phyloP scores from a whole-genome alignment of 1,284 basidiomycete genomes.

The Rhodotorula glutinis region DNA sequence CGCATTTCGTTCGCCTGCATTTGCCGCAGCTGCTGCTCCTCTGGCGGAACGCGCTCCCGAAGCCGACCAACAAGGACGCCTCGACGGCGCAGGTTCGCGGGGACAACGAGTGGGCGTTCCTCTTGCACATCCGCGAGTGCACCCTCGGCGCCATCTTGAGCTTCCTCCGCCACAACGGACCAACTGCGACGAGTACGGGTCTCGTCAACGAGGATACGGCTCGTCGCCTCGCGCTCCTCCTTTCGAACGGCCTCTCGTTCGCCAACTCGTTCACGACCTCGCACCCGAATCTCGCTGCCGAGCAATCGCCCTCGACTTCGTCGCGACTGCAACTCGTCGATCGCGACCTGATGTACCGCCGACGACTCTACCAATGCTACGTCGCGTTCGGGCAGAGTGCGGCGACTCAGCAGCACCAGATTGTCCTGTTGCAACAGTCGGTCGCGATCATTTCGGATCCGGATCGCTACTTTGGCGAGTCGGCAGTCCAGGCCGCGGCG shows the following conservation, averaged over 20 bases:
- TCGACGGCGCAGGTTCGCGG: constrained; percentile 61
- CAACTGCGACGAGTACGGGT: constrained; percentile 46
- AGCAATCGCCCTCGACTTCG: constrained; percentile 46
- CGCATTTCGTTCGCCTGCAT: constrained; percentile 87
- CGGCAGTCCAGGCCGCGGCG: constrained; percentile 83
- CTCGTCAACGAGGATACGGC: constrained; percentile 88
- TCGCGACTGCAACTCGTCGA: constrained; percentile 64
- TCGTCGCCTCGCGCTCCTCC: constrained; percentile 72
- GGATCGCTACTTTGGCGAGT: constrained; percentile 59
- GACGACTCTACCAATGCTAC: constrained; percentile 87
- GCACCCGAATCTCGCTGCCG: constrained; percentile 42
- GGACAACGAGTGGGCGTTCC: constrained; percentile 81
- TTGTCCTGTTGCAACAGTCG: constrained; percentile 74
- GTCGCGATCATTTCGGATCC: constrained; percentile 83
- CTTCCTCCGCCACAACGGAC: constrained; percentile 74
- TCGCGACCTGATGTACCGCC: constrained; percentile 76
- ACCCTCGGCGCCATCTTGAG: constrained; percentile 83
- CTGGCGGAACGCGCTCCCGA: constrained; percentile 95
- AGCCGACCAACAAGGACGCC: constrained; percentile 83
- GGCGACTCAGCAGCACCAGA: constrained; percentile 76
- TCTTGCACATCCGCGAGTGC: constrained; percentile 85
- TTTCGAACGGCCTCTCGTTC: constrained; percentile 87
- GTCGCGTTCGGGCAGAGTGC: constrained; percentile 71
- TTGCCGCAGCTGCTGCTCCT: constrained; percentile 87
- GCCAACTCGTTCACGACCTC: constrained; percentile 60